phyloP scores from a whole-genome alignment of 345 rosid species.

The Salix arbutifolia region DNA sequence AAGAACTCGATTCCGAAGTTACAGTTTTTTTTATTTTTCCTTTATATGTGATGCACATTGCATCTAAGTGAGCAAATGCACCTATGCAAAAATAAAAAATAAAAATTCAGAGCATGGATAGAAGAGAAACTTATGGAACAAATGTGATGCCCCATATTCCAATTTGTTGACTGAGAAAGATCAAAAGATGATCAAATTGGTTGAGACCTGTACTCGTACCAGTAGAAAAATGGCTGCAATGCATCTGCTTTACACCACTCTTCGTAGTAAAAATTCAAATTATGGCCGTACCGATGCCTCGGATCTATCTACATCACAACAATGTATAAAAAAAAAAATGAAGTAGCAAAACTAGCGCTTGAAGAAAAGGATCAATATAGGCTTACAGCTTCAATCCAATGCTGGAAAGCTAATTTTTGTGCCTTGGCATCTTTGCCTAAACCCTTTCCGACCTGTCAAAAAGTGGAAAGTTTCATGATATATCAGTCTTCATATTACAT shows the following conservation, averaged over 20 bases:
- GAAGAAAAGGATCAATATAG: neutral
- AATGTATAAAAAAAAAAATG: neutral
- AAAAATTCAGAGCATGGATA: neutral
- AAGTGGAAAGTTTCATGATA: neutral
- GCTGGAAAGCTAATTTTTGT: conserved; percentile 84
- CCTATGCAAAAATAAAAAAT: neutral
- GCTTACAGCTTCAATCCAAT: conserved; percentile 65
- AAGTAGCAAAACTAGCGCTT: neutral
- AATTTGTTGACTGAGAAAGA: neutral
- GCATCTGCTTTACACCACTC: conserved; percentile 73
- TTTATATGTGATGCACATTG: neutral
- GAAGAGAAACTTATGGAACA: neutral
- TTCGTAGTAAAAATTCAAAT: conserved; percentile 64
- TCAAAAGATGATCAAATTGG: too few relatives aligned
- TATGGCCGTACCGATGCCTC: conserved; percentile 90
- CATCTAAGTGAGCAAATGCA: neutral
- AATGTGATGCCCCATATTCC: neutral
- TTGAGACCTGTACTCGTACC: conserved; percentile 34
- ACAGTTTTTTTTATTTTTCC: too few relatives aligned
- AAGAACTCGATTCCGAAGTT: too few relatives aligned
- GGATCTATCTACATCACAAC: conserved; percentile 66
- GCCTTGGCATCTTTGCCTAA: conserved; percentile 63
- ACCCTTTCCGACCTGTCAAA: conserved; percentile 61
- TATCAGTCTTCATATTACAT: neutral
- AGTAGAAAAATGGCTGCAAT: conserved; percentile 87